phyloP scores from a whole-genome alignment of 768 basidiomycete genomes.

The Hericium coralloides region DNA sequence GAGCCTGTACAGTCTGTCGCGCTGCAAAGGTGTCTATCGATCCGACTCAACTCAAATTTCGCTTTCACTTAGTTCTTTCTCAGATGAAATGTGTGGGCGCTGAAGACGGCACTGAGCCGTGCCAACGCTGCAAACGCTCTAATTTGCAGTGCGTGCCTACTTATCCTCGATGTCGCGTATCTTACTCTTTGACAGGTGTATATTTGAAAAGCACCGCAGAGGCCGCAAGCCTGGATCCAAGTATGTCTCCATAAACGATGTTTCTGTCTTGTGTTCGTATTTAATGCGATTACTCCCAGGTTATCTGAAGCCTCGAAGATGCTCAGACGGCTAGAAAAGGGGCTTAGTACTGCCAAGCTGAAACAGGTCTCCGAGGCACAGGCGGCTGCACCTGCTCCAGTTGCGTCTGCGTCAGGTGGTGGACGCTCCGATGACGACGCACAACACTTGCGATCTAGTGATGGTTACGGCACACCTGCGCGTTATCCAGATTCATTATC shows the following conservation, averaged over 20 bases:
- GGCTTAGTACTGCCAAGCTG: conserved; percentile 66
- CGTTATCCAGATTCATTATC: conserved; percentile 40
- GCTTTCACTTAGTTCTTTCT: conserved; percentile 3
- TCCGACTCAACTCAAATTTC: not conserved
- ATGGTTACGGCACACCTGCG: conserved; percentile 20
- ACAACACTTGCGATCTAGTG: conserved; percentile 15
- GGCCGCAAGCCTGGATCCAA: conserved; percentile 88
- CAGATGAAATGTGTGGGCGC: conserved; percentile 92
- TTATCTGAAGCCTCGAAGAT: conserved; percentile 86
- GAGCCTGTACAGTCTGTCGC: conserved; percentile 80
- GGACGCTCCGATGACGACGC: conserved; percentile 4
- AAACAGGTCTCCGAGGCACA: conserved; percentile 36
- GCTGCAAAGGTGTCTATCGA: conserved; percentile 56
- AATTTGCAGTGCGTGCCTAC: conserved; percentile 40
- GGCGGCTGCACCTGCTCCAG: conserved; percentile 29
- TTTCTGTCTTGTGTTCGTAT: not conserved
- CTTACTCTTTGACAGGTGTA: conserved; percentile 40
- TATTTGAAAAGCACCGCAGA: conserved; percentile 85
- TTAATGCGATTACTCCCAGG: conserved; percentile 28
- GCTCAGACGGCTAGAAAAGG: conserved; percentile 81
- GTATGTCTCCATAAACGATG: conserved; percentile 32
- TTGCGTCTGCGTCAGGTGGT: conserved; percentile 13
- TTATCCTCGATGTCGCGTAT: conserved; percentile 2
- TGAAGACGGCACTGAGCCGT: conserved; percentile 73
- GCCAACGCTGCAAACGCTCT: conserved; percentile 78